Conservation (phyloP, 2,329 filamentous ascomycete genomes). For the Fonsecaea pedrosoi region DNA sequence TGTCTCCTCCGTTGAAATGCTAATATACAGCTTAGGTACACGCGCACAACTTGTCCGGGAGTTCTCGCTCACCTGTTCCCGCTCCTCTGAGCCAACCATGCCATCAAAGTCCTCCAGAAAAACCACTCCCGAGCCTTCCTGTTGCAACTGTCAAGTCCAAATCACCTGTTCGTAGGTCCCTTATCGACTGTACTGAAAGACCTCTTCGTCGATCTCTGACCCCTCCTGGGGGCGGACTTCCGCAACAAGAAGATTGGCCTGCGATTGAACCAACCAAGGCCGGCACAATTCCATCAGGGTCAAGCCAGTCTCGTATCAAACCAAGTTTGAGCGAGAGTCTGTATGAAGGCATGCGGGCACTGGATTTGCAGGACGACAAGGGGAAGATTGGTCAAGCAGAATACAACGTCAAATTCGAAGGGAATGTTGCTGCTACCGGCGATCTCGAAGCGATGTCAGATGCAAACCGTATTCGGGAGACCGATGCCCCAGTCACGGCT, state of each 20-base stretch:
- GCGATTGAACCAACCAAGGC: constrained; percentile 35
- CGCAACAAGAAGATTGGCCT: constrained; percentile 43
- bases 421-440: background rate
- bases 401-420: constrained; percentile 3
- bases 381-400: background rate
- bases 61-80: constrained; percentile 17
- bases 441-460: background rate
- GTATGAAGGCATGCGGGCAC: constrained; percentile 34
- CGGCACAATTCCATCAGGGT: background rate
- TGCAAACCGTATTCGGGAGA: background rate
- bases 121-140: constrained; percentile 44
- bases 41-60: constrained; percentile 15
- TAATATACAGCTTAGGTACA: constrained; percentile 12
- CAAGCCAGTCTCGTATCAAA: constrained; percentile 21
- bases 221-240: constrained; percentile 22
- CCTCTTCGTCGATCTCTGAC: constrained; percentile 41
- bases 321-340: constrained; percentile 37
- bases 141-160: constrained; percentile 36
- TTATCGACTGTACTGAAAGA: constrained; percentile 43
- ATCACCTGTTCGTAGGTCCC: constrained; percentile 39
- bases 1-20: background rate
- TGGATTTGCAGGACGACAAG: constrained; percentile 31
- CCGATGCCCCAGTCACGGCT: background rate
- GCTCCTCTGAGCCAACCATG: constrained; percentile 8
- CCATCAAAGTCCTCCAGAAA: constrained; percentile 38